These are phyloP conservation scores for Alternaria gansuensis DNA, from an alignment of 2,329 filamentous ascomycete species.

Conservation along the genomic window DNA sequence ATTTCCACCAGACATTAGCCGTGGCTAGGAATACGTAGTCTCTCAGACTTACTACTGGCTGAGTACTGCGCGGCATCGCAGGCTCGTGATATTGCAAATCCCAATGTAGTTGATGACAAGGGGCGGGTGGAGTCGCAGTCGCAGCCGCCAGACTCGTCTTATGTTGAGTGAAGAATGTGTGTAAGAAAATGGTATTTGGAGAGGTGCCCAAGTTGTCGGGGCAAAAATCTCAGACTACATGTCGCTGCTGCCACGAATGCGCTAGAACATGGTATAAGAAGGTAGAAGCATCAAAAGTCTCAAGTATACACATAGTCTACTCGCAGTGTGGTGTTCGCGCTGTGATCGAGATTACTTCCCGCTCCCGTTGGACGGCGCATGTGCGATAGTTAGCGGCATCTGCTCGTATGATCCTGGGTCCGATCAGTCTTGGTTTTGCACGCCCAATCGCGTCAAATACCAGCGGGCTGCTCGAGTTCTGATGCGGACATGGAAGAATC, in stretches of 20 bases:
- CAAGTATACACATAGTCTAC: slow-evolving; percentile 17
- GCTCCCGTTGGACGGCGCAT: slow-evolving; percentile 45
- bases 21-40: slow-evolving; percentile 23
- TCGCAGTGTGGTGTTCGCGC: slow-evolving; percentile 26
- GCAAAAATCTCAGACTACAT: not conserved
- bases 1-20: slow-evolving; percentile 31
- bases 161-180: not conserved
- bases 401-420: slow-evolving; percentile 41
- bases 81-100: not conserved
- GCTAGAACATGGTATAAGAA: slow-evolving; percentile 1
- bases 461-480: not conserved
- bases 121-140: not conserved
- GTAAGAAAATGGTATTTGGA: slow-evolving; percentile 6
- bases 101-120: not conserved
- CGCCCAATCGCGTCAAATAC: slow-evolving; percentile 14
- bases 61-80: not conserved
- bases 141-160: not conserved
- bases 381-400: slow-evolving; percentile 39
- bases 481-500: not conserved
- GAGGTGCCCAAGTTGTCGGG: not conserved
- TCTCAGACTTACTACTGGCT: slow-evolving; percentile 5
- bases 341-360: slow-evolving; percentile 41
- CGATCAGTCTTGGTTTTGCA: slow-evolving; percentile 34
- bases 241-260: slow-evolving; percentile 10
- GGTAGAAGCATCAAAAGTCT: slow-evolving; percentile 1